These are phyloP conservation scores for Chiua virens DNA, from an alignment of 768 basidiomycete species.

Conservation along the genomic window DNA sequence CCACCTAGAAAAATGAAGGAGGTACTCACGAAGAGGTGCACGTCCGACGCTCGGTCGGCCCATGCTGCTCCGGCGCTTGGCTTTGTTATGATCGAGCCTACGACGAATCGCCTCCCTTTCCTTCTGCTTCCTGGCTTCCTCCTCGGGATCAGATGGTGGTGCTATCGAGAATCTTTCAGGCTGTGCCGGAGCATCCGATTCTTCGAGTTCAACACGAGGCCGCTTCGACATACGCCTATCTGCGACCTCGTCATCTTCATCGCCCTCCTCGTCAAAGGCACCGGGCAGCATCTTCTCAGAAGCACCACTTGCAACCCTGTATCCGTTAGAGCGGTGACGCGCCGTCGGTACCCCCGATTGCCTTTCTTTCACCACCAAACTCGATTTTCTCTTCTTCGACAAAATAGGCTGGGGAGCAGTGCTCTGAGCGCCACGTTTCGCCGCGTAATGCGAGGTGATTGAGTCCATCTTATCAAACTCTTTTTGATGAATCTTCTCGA, in stretches of 20 bases:
- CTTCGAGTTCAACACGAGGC: constrained; percentile 37
- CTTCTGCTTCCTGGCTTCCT: constrained; percentile 37
- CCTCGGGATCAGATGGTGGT: constrained; percentile 20
- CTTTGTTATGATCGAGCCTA: constrained; percentile 65
- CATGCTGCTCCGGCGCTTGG: constrained; percentile 68
- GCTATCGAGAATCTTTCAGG: constrained; percentile 38
- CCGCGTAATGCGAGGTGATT: constrained; percentile 56
- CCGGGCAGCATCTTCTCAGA: constrained; percentile 47
- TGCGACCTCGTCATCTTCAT: constrained; percentile 40
- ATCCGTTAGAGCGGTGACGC: constrained; percentile 24
- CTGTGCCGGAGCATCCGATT: constrained; percentile 22
- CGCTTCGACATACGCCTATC: constrained; percentile 47
- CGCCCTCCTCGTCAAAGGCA: constrained; percentile 54
- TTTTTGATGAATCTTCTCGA: constrained; percentile 62
- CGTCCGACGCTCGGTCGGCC: constrained; percentile 44
- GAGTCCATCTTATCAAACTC: constrained; percentile 79
- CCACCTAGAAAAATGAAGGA: not conserved
- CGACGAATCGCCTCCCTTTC: constrained; percentile 60
- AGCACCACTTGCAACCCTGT: constrained; percentile 25
- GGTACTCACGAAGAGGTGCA: constrained; percentile 41
- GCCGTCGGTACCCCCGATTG: constrained; percentile 4
- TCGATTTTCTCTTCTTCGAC: constrained; percentile 51
- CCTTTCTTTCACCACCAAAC: constrained; percentile 41
- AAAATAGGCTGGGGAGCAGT: constrained; percentile 19
- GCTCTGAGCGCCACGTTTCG: constrained; percentile 33